These are phyloP conservation scores for Volvariella volvacea DNA, from an alignment of 1,284 basidiomycete genomes.

Conservation along the genomic window DNA sequence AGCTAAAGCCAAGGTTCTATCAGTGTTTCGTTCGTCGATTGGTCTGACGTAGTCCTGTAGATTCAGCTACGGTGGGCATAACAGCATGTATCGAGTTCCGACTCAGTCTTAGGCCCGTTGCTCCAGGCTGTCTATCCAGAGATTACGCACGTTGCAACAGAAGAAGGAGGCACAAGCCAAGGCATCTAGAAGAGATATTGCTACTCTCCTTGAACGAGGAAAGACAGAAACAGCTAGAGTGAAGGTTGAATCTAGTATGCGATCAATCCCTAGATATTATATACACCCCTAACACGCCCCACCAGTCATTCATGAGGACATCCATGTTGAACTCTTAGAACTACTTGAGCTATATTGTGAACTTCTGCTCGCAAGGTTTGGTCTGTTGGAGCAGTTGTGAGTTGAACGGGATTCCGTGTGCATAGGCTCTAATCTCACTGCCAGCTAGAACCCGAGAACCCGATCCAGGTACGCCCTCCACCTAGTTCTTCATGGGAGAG, in stretches of 20 bases:
- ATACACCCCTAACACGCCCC: constrained; percentile 5
- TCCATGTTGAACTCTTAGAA: constrained; percentile 83
- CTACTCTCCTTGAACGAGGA: constrained; percentile 68
- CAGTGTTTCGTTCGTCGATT: constrained; percentile 3
- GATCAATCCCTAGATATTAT: background rate
- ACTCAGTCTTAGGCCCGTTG: constrained; percentile 5
- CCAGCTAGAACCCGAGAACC: constrained; percentile 65
- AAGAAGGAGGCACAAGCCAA: constrained; percentile 94
- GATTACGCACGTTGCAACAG: constrained; percentile 84
- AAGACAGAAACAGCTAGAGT: constrained; percentile 81
- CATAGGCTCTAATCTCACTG: constrained; percentile 3
- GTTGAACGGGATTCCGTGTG: constrained; percentile 18
- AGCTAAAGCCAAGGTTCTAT: constrained; percentile 61
- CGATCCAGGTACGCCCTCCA: constrained; percentile 62
- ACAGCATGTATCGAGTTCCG: constrained; percentile 3
- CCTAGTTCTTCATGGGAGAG: no score
- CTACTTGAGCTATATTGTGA: constrained; percentile 93
- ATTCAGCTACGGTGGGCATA: constrained; percentile 56
- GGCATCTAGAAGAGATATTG: constrained; percentile 71
- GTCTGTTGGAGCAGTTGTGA: constrained; percentile 80
- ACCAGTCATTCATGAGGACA: constrained; percentile 80
- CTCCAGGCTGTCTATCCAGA: constrained; percentile 82
- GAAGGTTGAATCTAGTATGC: constrained; percentile 75
- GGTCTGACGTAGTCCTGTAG: constrained; percentile 23
- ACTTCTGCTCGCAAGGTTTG: constrained; percentile 87